phyloP scores from a whole-genome alignment of 805 yeast genomes.

The Babjeviella inositovora region DNA sequence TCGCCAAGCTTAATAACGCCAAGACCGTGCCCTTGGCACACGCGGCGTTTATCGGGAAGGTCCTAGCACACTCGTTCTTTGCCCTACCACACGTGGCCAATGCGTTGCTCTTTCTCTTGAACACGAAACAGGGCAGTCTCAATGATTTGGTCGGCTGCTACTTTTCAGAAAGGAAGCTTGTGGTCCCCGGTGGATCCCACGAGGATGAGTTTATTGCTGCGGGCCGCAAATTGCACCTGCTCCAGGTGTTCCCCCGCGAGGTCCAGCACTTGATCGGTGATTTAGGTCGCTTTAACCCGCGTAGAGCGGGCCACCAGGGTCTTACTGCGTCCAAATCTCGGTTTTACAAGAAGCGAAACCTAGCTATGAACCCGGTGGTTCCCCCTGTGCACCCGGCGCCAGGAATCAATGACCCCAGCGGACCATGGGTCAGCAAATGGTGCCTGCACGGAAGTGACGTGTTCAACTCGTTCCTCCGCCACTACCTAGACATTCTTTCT shows the following conservation, averaged over 20 bases:
- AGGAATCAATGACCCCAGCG: slow-evolving; percentile 41
- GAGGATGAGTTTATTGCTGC: too few species aligned
- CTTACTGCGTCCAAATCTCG: too few species aligned
- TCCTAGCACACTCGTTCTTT: slow-evolving; percentile 48
- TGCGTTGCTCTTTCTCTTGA: slow-evolving; percentile 38
- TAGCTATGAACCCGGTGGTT: slow-evolving; percentile 14
- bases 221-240: too few species aligned
- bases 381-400: slow-evolving; percentile 23
- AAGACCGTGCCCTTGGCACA: slow-evolving; percentile 38
- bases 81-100: slow-evolving; percentile 36
- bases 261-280: too few species aligned
- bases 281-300: too few species aligned
- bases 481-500: slow-evolving; percentile 23
- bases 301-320: too few species aligned
- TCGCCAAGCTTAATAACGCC: slow-evolving; percentile 26
- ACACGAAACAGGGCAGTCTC: too few species aligned
- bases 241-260: too few species aligned
- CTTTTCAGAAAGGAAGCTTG: neutral
- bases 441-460: slow-evolving; percentile 36
- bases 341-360: slow-evolving; percentile 8
- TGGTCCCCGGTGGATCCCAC: too few species aligned
- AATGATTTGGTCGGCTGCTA: too few species aligned
- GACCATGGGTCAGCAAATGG: slow-evolving; percentile 52
- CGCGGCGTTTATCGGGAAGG: slow-evolving; percentile 55
- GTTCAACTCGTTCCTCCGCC: slow-evolving; percentile 45